Evolutionary conservation across 2,329 filamentous ascomycete genomes (phyloP).

Genomic region (Sporothrix pallida): DNA sequence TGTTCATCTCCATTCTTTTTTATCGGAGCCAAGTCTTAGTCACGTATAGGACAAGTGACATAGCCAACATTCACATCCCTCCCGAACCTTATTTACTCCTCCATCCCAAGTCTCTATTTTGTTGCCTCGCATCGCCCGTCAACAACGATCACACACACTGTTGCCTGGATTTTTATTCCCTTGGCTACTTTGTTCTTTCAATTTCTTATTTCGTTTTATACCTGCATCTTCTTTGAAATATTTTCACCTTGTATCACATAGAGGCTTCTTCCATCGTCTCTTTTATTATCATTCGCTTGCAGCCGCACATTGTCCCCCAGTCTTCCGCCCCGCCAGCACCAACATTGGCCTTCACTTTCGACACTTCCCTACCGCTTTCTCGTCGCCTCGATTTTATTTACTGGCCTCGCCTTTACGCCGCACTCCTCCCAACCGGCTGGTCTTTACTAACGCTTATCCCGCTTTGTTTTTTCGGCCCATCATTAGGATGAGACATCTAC

Average conservation of each 20-base stretch:
- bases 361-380: neutral
- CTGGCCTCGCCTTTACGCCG: neutral
- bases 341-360: neutral
- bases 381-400: neutral
- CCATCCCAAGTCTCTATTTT: neutral
- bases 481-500: constrained; percentile 28
- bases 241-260: constrained; percentile 7
- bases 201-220: neutral
- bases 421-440: neutral
- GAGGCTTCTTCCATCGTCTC: neutral
- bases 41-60: neutral
- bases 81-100: neutral
- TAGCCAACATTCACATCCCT: neutral
- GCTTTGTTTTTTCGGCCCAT: neutral
- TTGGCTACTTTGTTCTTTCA: neutral
- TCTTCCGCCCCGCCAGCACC: too few species aligned
- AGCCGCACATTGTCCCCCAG: neutral
- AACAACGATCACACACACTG: neutral
- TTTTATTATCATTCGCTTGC: neutral
- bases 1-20: neutral
- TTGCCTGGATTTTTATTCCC: neutral
- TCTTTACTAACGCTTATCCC: neutral
- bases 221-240: neutral
- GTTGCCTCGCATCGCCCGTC: neutral
- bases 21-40: too few species aligned